A percentile compares a stretch with the other conserved stretches of the same genome.
Conservation (phyloP, 176 grass and related monocot genomes). For the Bonia amplexicaulis region DNA sequence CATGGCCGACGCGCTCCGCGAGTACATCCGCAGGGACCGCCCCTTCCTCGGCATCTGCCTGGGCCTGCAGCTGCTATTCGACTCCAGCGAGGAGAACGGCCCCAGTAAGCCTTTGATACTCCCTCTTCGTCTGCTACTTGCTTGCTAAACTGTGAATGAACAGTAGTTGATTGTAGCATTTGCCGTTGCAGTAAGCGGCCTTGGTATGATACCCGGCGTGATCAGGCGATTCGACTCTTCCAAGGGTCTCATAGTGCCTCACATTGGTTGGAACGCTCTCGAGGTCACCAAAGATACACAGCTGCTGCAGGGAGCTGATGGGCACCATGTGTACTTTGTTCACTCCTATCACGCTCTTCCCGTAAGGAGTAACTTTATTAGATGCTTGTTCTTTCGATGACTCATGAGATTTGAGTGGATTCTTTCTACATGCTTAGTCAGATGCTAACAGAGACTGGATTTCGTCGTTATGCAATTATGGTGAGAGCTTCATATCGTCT, state of each 20-base stretch:
- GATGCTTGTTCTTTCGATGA: slow-evolving; percentile 9
- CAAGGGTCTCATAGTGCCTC: slow-evolving; percentile 77
- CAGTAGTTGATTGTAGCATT: slow-evolving; percentile 16
- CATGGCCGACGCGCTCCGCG: slow-evolving; percentile 77
- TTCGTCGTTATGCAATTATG: slow-evolving; percentile 87
- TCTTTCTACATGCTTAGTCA: slow-evolving; percentile 55
- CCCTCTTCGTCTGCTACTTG: not conserved
- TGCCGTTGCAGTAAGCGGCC: slow-evolving; percentile 65
- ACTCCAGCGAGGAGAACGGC: slow-evolving; percentile 92
- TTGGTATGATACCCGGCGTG: slow-evolving; percentile 86
- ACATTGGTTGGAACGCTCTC: slow-evolving; percentile 96
- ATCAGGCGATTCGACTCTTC: slow-evolving; percentile 84
- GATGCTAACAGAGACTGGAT: slow-evolving; percentile 86
- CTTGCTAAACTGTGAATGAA: not conserved
- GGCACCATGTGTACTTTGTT: slow-evolving; percentile 94
- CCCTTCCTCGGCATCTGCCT: slow-evolving; percentile 98
- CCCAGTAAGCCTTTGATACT: slow-evolving; percentile 30
- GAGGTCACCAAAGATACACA: slow-evolving; percentile 73
- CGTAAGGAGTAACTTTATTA: slow-evolving; percentile 33
- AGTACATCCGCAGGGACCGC: slow-evolving; percentile 71
- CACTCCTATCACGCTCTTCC: slow-evolving; percentile 83
- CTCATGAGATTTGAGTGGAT: slow-evolving; percentile 35
- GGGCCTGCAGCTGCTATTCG: slow-evolving; percentile 88
- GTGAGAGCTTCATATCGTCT: slow-evolving; percentile 80
- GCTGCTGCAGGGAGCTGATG: slow-evolving; percentile 72